phyloP scores from a whole-genome alignment of 1,139 yeast species.

The Debaryomyces sp. region DNA sequence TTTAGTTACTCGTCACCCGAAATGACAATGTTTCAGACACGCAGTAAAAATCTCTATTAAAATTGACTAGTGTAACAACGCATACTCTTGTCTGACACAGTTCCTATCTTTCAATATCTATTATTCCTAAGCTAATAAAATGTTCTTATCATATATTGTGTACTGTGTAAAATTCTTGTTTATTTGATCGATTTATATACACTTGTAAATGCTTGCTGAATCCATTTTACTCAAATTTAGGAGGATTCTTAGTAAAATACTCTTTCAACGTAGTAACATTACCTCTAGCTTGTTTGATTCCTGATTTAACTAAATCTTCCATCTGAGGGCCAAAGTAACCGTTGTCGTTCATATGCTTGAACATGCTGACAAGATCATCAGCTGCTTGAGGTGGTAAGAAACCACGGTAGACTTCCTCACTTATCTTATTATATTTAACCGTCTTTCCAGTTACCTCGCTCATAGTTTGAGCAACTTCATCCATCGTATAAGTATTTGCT shows the following conservation, averaged over 20 bases:
- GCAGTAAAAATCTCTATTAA: too few species aligned
- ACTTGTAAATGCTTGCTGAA: too few species aligned
- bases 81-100: too few species aligned
- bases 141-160: too few species aligned
- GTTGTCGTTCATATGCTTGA: not conserved
- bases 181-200: too few species aligned
- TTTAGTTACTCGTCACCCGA: too few species aligned
- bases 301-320: slow-evolving; percentile 2
- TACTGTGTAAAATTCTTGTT: too few species aligned
- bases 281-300: not conserved
- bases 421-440: slow-evolving; percentile 7
- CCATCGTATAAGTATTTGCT: not conserved
- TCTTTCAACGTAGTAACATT: not conserved
- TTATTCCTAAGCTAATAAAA: too few species aligned
- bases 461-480: not conserved
- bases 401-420: slow-evolving; percentile 2
- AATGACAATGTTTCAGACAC: too few species aligned
- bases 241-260: not conserved
- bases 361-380: slow-evolving; percentile 5
- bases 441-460: slow-evolving; percentile 3
- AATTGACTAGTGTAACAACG: too few species aligned
- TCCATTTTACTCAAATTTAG: not conserved
- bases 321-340: slow-evolving; percentile 8
- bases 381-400: slow-evolving; percentile 8
- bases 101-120: too few species aligned